Conservation (phyloP, 768 basidiomycete species). For the Agaricus blazei region DNA sequence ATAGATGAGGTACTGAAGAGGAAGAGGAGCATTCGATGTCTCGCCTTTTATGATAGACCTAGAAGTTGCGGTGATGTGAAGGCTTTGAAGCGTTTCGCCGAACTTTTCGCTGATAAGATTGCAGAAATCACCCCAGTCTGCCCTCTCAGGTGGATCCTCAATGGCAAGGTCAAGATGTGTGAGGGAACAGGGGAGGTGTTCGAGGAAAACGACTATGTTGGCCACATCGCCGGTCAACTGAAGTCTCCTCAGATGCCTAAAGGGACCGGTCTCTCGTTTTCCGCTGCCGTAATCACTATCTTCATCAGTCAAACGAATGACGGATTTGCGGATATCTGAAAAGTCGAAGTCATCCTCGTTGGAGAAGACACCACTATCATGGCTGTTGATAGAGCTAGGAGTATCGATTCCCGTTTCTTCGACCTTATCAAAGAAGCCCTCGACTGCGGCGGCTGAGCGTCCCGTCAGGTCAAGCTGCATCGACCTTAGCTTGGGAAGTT, state of each 20-base stretch:
- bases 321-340: slow-evolving; percentile 67
- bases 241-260: slow-evolving; percentile 52
- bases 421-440: slow-evolving; percentile 76
- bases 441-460: slow-evolving; percentile 62
- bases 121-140: slow-evolving; percentile 74
- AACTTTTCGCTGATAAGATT: slow-evolving; percentile 59
- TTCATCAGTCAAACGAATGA: slow-evolving; percentile 59
- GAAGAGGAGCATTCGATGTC: slow-evolving; percentile 52
- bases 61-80: slow-evolving; percentile 61
- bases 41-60: slow-evolving; percentile 67
- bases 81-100: slow-evolving; percentile 48
- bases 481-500: slow-evolving; percentile 53
- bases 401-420: slow-evolving; percentile 64
- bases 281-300: slow-evolving; percentile 24
- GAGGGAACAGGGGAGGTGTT: slow-evolving; percentile 61
- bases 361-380: slow-evolving; percentile 76
- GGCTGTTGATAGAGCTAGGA: slow-evolving; percentile 61
- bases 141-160: slow-evolving; percentile 71
- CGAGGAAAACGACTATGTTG: slow-evolving; percentile 68
- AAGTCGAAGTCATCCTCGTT: slow-evolving; percentile 69
- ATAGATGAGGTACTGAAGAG: slow-evolving; percentile 51
- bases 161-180: slow-evolving; percentile 69
- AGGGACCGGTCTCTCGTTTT: slow-evolving; percentile 38
- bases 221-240: slow-evolving; percentile 67
- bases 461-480: slow-evolving; percentile 71